Evolutionary conservation across 2,329 filamentous ascomycete species (phyloP), one percentile per base, ranked within the genome.

Genomic region (Neoascochyta sp.): DNA sequence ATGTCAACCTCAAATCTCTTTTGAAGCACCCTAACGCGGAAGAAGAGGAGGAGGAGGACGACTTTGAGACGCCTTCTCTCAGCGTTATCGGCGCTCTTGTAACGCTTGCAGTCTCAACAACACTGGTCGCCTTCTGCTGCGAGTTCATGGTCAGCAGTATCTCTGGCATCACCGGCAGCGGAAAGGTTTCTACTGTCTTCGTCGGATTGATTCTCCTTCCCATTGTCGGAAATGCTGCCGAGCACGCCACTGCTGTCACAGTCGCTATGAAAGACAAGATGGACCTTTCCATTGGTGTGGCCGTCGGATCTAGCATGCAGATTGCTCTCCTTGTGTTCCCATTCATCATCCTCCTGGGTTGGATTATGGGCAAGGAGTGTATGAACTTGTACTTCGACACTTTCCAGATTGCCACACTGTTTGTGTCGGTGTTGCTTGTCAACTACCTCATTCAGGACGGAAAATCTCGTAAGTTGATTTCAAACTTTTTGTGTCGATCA

Each of bases 301-400:
- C 77, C 1, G 74, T 81, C n/a, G 78, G 78, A 9, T 78, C 74
- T 1, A 76, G 72, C 43, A 77, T 81, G 69, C 78, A 81, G 53
- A 81, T 81, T 47, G 77, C 78, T 0, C 63, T 81, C 13, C 63
- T 81, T 16, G 75, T 81, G 17, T 63, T 80, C 31, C 78, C 78
- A 2, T 54, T 81, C 22, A 68, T 75, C 45, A 71, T 81, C 13
- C 67, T 81, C 22, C 67, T 81, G 29, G 76, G 75, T 31, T 81
- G 78, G 78, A 71, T 72, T 34, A 68, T 75, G 29, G 74, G 74
- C 30, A 68, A 75, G 11, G 66, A 75, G 27, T 65, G 70, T 20
- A 80, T 83, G 86, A 86, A 80, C 12, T 74, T 94, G 4, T 82
- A 82, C 59, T 92, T 95, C 57, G 86, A 93, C 54, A 80, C 80